Percentiles rank a stretch among this genome's conserved stretches.
phyloP scores from a whole-genome alignment of 2,329 filamentous ascomycete species.

The Thermothelomyces thermophilus region DNA sequence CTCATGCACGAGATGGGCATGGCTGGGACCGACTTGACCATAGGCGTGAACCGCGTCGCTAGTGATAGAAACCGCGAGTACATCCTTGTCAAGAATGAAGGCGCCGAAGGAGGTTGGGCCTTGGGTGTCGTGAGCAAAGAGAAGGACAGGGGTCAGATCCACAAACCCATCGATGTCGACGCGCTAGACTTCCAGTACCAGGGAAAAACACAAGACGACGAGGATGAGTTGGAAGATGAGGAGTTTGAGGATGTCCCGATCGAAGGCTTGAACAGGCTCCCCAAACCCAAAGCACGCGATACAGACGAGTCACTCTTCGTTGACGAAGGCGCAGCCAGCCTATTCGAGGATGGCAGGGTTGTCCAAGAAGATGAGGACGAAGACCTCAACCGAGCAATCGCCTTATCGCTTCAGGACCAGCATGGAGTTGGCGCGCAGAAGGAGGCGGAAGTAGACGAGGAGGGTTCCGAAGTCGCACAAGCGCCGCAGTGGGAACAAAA shows the following conservation, averaged over 20 bases:
- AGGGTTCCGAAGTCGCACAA: conserved; percentile 47
- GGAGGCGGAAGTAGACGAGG: conserved; percentile 34
- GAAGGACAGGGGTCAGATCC: conserved; percentile 68
- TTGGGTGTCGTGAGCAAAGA: conserved; percentile 85
- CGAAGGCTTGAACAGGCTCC: conserved; percentile 78
- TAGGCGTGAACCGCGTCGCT: conserved; percentile 62
- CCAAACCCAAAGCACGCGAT: conserved; percentile 44
- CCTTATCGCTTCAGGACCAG: conserved; percentile 70
- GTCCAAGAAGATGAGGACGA: conserved; percentile 38
- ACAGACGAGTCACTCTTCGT: conserved; percentile 55
- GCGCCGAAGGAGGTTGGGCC: conserved; percentile 92
- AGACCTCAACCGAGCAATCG: conserved; percentile 75
- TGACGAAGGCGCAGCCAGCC: conserved; percentile 27
- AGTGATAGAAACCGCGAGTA: conserved; percentile 90
- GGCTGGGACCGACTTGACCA: conserved; percentile 66
- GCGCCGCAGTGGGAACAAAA: conserved; percentile 52
- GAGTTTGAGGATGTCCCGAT: conserved; percentile 93
- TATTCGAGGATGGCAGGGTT: conserved; percentile 32
- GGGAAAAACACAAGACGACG: conserved; percentile 47
- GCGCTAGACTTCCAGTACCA: conserved; percentile 52
- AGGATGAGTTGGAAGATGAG: conserved; percentile 64
- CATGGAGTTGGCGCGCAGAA: conserved; percentile 31
- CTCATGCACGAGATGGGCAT: conserved; percentile 93
- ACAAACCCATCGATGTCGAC: conserved; percentile 92
- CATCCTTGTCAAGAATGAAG: conserved; percentile 90